Percentiles rank a stretch among this genome's conserved stretches.
These are phyloP conservation scores for Solanum appendiculatum DNA, from an alignment of 257 asterid species.

Conservation along the genomic window DNA sequence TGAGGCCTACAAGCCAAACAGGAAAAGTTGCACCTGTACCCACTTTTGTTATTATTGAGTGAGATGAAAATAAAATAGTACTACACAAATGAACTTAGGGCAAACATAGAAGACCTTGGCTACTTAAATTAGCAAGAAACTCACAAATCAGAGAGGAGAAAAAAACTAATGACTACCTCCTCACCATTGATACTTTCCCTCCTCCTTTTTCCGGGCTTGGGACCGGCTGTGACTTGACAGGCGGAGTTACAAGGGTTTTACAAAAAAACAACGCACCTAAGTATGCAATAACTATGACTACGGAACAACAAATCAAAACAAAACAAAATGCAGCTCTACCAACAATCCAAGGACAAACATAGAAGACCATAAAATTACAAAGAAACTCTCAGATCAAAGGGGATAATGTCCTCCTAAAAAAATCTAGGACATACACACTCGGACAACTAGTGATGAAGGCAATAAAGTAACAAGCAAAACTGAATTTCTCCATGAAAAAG, in stretches of 20 bases:
- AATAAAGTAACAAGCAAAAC: not conserved
- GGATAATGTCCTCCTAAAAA: not conserved
- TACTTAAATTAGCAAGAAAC: not conserved
- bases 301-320: not conserved
- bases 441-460: not conserved
- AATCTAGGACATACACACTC: not conserved
- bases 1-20: not conserved
- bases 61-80: not conserved
- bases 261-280: not conserved
- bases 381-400: not conserved
- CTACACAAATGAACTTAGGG: not conserved
- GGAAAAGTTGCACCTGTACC: not conserved
- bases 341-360: not conserved
- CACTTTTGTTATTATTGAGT: not conserved
- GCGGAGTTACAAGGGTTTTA: not conserved
- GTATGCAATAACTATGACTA: not conserved
- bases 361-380: not conserved
- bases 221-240: not conserved
- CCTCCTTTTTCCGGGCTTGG: not conserved
- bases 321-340: not conserved
- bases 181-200: not conserved
- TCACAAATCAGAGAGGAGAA: not conserved
- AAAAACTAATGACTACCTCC: not conserved
- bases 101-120: not conserved
- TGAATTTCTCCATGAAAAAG: not conserved